A percentile compares a stretch with the other conserved stretches of the same genome.
Evolutionary conservation across 1,139 yeast species (phyloP).

Genomic region (Lodderomyces orthopsilosis): DNA sequence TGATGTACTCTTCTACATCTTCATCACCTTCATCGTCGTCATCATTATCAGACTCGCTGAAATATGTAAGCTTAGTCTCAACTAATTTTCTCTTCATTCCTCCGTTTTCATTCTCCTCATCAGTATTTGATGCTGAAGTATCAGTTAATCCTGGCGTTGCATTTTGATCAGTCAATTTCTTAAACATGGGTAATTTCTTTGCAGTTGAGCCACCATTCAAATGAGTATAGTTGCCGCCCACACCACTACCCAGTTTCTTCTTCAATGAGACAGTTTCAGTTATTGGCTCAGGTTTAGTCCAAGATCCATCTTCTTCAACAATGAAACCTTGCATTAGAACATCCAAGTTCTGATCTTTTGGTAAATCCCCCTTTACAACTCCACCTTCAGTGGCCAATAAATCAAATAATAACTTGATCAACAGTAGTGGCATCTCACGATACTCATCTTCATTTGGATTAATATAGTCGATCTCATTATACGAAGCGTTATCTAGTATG

Average conservation of each 20-base stretch:
- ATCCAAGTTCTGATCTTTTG: slow-evolving; percentile 49
- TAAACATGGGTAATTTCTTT: slow-evolving; percentile 25
- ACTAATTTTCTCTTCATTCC: slow-evolving; percentile 41
- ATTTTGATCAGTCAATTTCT: slow-evolving; percentile 19
- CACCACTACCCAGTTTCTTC: slow-evolving; percentile 6
- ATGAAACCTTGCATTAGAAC: slow-evolving; percentile 65
- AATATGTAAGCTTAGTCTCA: slow-evolving; percentile 48
- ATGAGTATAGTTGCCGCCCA: slow-evolving; percentile 1
- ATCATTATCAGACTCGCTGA: slow-evolving; percentile 45
- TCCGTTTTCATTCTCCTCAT: slow-evolving; percentile 32
- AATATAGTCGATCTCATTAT: slow-evolving; percentile 51
- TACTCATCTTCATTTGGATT: slow-evolving; percentile 52
- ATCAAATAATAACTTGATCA: slow-evolving; percentile 40
- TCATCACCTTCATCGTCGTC: slow-evolving; percentile 23
- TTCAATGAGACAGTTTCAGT: slow-evolving; percentile 18
- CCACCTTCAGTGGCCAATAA: slow-evolving; percentile 47
- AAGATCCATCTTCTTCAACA: slow-evolving; percentile 29
- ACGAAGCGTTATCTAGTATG: slow-evolving; percentile 41
- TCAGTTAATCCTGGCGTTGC: slow-evolving; percentile 37
- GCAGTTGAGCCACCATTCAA: neutral
- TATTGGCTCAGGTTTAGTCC: slow-evolving; percentile 46
- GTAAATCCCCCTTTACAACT: slow-evolving; percentile 51
- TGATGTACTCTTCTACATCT: slow-evolving; percentile 2
- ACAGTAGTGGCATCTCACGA: slow-evolving; percentile 36
- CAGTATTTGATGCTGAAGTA: slow-evolving; percentile 34